Evolutionary conservation across 768 basidiomycete species (phyloP).

Genomic region (Exidia glandulosa): DNA sequence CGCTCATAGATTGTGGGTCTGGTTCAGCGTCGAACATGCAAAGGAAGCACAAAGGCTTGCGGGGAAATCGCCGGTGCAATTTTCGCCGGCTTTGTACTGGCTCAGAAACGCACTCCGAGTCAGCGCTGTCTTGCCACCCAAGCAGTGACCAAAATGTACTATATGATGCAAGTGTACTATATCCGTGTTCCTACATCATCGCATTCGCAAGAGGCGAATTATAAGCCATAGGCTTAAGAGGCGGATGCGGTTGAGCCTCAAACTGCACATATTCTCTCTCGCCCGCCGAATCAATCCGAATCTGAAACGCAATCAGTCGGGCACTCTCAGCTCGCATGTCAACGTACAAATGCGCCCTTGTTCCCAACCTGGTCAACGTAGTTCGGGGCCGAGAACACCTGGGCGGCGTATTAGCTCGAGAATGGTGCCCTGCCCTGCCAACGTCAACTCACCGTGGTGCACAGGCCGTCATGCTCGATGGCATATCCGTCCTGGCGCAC

Average conservation of each 20-base stretch:
- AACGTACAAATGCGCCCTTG: constrained; percentile 86
- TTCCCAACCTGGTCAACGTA: constrained; percentile 88
- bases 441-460: constrained; percentile 60
- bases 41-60: neutral
- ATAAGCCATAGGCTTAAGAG: constrained; percentile 90
- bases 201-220: constrained; percentile 51
- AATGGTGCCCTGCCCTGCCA: constrained; percentile 3
- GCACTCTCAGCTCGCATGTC: constrained; percentile 33
- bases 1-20: neutral
- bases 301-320: neutral
- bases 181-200: constrained; percentile 42
- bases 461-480: constrained; percentile 87
- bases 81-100: neutral
- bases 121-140: neutral
- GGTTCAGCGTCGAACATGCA: neutral
- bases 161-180: neutral
- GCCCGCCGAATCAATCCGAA: constrained; percentile 67
- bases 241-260: constrained; percentile 78
- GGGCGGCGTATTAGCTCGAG: neutral
- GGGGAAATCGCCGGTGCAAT: neutral
- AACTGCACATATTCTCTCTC: constrained; percentile 68
- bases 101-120: neutral
- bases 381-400: constrained; percentile 94
- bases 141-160: neutral
- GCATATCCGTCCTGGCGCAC: constrained; percentile 95